phyloP scores from a whole-genome alignment of 441 rosid species.

The Gossypium trilobum region DNA sequence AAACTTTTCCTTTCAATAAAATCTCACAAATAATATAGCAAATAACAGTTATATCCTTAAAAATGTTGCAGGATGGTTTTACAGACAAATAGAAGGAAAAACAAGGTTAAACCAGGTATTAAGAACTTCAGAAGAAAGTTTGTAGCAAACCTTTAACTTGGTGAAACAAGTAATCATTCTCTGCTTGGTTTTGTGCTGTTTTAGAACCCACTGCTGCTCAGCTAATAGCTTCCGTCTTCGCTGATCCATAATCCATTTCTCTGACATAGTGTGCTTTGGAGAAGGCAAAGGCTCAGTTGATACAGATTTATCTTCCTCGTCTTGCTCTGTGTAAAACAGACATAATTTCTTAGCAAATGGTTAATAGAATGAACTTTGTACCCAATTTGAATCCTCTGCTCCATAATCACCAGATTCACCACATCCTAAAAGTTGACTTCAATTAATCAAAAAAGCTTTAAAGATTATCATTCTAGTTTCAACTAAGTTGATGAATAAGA shows the following conservation, averaged over 20 bases:
- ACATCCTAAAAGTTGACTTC: neutral
- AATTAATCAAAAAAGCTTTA: neutral
- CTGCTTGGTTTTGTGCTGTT: conserved; percentile 56
- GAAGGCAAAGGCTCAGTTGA: conserved; percentile 36
- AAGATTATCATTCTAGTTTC: neutral
- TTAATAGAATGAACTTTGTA: conserved; percentile 20
- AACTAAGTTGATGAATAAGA: conserved; percentile 4
- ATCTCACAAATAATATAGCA: neutral
- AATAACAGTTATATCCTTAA: neutral
- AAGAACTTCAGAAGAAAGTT: conserved; percentile 11
- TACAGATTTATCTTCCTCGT: conserved; percentile 43
- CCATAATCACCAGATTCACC: neutral
- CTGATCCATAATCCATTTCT: conserved; percentile 73
- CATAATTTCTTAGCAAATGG: conserved; percentile 19
- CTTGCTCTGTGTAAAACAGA: conserved; percentile 39
- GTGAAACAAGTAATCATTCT: conserved; percentile 50
- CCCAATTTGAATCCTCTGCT: conserved; percentile 17
- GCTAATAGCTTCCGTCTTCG: conserved; percentile 45
- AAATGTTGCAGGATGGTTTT: neutral
- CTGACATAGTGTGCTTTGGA: conserved; percentile 72
- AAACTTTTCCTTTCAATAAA: neutral
- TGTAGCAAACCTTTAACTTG: conserved; percentile 56
- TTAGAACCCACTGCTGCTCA: conserved; percentile 55
- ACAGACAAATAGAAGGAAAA: conserved; percentile 10
- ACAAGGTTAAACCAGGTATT: conserved; percentile 11